These are phyloP conservation scores for Coniferiporia weirii DNA, from an alignment of 1,284 basidiomycete genomes.

Conservation along the genomic window DNA sequence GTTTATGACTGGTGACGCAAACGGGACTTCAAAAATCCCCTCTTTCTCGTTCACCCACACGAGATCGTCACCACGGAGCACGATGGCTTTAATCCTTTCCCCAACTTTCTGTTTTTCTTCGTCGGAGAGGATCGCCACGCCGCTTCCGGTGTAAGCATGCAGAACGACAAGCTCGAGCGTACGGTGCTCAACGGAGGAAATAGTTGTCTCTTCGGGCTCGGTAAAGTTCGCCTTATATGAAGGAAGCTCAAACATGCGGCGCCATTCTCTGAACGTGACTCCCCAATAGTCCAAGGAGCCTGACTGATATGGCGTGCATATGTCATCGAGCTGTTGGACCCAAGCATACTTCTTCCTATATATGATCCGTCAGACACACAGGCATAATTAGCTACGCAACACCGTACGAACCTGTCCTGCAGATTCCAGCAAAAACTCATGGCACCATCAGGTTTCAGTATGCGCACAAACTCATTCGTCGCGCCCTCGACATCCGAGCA, in stretches of 20 bases:
- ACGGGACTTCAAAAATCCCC: slow-evolving; percentile 49
- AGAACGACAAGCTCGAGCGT: slow-evolving; percentile 50
- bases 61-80: slow-evolving; percentile 39
- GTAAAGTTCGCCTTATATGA: slow-evolving; percentile 49
- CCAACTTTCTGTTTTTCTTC: slow-evolving; percentile 48
- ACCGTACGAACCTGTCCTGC: not conserved
- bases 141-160: slow-evolving; percentile 33
- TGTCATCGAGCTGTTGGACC: not conserved
- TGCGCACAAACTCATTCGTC: not conserved
- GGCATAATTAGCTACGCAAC: too few species aligned
- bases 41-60: slow-evolving; percentile 43
- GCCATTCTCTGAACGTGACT: slow-evolving; percentile 51
- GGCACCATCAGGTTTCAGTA: not conserved
- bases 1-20: slow-evolving; percentile 36
- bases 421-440: not conserved
- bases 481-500: not conserved
- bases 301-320: slow-evolving; percentile 26
- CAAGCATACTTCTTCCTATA: not conserved
- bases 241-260: slow-evolving; percentile 49
- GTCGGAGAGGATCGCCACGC: slow-evolving; percentile 45
- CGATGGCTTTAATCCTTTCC: slow-evolving; percentile 43
- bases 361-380: not conserved
- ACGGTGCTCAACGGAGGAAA: slow-evolving; percentile 16
- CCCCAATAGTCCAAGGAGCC: slow-evolving; percentile 66
- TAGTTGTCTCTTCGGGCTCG: slow-evolving; percentile 42